Conservation (phyloP, 306 rosid genomes). For the Gastrolobium villosum region DNA sequence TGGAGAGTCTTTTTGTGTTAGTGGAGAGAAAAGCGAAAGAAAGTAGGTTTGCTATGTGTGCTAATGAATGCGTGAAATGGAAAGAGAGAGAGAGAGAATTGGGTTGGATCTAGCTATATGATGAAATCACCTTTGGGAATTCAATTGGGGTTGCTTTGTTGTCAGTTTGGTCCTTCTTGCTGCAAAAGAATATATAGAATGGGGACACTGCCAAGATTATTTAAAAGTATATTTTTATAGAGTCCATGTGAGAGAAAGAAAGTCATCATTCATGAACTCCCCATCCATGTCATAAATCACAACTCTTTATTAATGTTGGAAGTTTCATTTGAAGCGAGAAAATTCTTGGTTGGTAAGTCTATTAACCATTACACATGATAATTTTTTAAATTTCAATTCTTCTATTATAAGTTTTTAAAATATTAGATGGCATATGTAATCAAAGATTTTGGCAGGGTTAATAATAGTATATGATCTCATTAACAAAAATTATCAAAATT, state of each 20-base stretch:
- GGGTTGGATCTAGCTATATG: conserved; percentile 1
- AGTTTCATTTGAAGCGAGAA: conserved; percentile 23
- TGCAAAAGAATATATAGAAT: conserved; percentile 57
- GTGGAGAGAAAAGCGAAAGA: conserved; percentile 73
- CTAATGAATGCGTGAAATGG: conserved; percentile 37
- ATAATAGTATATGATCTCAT: too few species aligned
- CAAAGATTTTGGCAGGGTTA: too few species aligned
- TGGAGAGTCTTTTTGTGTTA: conserved; percentile 68
- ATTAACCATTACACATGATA: neutral
- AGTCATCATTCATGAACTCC: conserved; percentile 29
- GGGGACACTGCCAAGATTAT: conserved; percentile 24
- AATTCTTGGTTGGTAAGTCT: neutral
- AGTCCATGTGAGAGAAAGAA: conserved; percentile 40
- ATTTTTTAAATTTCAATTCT: too few species aligned
- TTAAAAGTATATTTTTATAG: conserved; percentile 34
- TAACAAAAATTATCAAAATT: too few species aligned
- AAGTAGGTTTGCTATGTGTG: conserved; percentile 56
- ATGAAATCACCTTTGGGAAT: conserved; percentile 59
- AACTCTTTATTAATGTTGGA: conserved; percentile 20
- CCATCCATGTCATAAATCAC: conserved; percentile 38
- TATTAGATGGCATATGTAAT: too few species aligned
- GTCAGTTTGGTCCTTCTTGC: conserved; percentile 53
- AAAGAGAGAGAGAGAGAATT: conserved; percentile 46
- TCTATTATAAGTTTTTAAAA: too few species aligned
- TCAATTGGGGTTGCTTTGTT: conserved; percentile 51